These are phyloP conservation scores for Pharus latifolius DNA, from an alignment of 176 grass and related monocot species.

Conservation along the genomic window DNA sequence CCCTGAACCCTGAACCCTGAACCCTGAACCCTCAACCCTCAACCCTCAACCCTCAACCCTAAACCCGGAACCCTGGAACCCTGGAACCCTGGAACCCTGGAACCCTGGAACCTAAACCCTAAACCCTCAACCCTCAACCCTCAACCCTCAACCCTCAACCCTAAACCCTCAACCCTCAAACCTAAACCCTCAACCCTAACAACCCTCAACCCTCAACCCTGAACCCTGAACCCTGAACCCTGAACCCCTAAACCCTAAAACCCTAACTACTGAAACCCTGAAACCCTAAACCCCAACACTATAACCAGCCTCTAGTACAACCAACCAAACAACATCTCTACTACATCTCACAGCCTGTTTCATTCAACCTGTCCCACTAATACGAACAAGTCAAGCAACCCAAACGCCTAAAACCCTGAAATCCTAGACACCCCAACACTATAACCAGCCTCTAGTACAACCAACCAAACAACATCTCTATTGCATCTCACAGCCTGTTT, in stretches of 20 bases:
- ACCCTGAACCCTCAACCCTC: neutral
- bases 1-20: neutral
- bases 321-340: too few relatives aligned
- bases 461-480: too few relatives aligned
- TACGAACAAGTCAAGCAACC: neutral
- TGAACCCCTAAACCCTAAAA: neutral
- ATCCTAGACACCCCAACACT: neutral
- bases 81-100: neutral
- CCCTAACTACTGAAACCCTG: neutral
- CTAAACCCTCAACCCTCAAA: neutral
- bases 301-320: neutral
- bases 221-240: neutral
- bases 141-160: constrained; percentile 9
- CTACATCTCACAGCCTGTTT: too few relatives aligned
- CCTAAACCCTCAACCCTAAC: neutral
- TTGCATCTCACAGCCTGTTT: too few relatives aligned
- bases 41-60: constrained; percentile 6
- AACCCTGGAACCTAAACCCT: neutral
- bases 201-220: neutral
- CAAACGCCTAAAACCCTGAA: neutral
- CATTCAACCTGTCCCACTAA: too few relatives aligned
- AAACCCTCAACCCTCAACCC: neutral
- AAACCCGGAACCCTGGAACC: neutral
- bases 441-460: neutral
- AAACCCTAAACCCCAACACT: neutral